phyloP scores from a whole-genome alignment of 176 grass and related monocot species.

The Avena atlantica region DNA sequence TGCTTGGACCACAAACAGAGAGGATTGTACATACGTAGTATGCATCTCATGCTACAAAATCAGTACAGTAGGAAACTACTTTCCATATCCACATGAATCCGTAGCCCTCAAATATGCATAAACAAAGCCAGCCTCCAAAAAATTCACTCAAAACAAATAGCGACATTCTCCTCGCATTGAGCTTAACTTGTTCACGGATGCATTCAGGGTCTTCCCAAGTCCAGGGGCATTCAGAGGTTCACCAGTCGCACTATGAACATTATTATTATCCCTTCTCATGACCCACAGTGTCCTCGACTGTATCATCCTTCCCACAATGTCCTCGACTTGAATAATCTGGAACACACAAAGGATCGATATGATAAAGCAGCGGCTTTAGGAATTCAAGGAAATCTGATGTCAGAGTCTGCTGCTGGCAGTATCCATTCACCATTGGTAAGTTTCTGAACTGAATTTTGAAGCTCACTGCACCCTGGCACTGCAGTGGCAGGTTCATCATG shows the following conservation, averaged over 20 bases:
- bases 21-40: not conserved
- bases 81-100: not conserved
- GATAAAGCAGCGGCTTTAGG: too few species aligned
- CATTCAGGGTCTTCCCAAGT: not conserved
- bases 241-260: not conserved
- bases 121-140: not conserved
- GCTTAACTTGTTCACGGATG: not conserved
- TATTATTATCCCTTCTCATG: not conserved
- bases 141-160: too few species aligned
- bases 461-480: not conserved
- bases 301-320: not conserved
- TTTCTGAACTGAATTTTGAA: not conserved
- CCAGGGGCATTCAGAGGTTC: not conserved
- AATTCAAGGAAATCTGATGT: too few species aligned
- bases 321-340: too few species aligned
- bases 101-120: not conserved
- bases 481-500: slow-evolving; percentile 6
- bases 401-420: too few species aligned
- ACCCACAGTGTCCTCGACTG: not conserved
- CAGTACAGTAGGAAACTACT: not conserved
- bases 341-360: too few species aligned
- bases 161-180: not conserved
- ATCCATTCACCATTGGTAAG: too few species aligned
- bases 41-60: not conserved
- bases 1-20: not conserved